Base-by-base conservation (phyloP, 2,329 filamentous ascomycete genomes). In the Aureobasidium lini region DNA sequence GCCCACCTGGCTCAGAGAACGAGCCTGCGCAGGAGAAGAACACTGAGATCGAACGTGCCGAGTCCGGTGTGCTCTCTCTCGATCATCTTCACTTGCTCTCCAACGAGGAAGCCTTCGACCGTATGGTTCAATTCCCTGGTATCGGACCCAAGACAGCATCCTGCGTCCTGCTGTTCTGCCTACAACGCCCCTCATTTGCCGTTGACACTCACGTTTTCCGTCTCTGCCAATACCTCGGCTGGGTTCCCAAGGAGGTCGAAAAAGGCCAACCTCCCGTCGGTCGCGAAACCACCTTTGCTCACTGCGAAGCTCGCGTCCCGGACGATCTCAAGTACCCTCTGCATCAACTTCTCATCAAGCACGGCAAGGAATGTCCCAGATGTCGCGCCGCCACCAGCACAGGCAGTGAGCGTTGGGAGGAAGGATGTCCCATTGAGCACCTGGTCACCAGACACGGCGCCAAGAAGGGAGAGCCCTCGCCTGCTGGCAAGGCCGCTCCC, bases 121-220 rank as follows among this genome's bases (percentile, higher is more conserved):
- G 81, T 53, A 73, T 86, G 57, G 75, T 81, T 31, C 79, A 78
- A 31, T 85, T 81, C 62, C 83, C 83, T 1, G 84, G 84, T 4
- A 85, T 87, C 46, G 84, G 84, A 0, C 79, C 81, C n/a, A 87
- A 87, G 66, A 86, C 84, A 0, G 84, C 84, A 3, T 82, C 82
- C 2, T 87, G 84, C 63, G 84, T 87, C 4, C 71, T 84, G 6
- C 76, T 86, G 1, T 86, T 87, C 72, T 86, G 84, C 66, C 76
- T 87, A 6, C 81, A 83, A 64, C 77, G 83, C 0, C 83, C 84
- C 2, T 80, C 77, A 58, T 86, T 87, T 63, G 84, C 84, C 0
- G 84, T 86, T 8, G 84, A 87, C 64, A 87, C 84, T 1, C 84
- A 87, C 68, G 83, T 86, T 61, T 86, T 85, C 66, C 80, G 84